These are phyloP conservation scores for Talinum fruticosum DNA, from an alignment of 148 eudicot species.

Conservation along the genomic window DNA sequence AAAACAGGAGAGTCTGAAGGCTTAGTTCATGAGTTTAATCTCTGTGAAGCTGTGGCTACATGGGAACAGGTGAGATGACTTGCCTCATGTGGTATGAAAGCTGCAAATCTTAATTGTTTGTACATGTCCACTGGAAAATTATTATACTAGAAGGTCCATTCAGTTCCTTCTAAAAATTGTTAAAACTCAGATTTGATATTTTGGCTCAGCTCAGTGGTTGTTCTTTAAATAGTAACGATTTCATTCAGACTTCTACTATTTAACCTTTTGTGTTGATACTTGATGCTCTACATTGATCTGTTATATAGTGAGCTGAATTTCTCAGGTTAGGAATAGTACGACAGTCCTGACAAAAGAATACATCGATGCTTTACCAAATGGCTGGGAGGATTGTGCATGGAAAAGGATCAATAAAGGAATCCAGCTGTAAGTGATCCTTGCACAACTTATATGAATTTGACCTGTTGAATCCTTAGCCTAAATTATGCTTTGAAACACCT, in stretches of 20 bases:
- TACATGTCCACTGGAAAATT: not conserved
- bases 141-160: not conserved
- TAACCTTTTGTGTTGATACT: conserved; percentile 4
- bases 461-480: not conserved
- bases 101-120: not conserved
- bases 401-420: conserved; percentile 89
- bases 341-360: conserved; percentile 87
- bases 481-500: not conserved
- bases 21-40: conserved; percentile 63
- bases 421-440: conserved; percentile 63
- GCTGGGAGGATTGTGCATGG: conserved; percentile 98
- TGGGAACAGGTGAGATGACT: conserved; percentile 83
- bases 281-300: conserved; percentile 43
- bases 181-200: not conserved
- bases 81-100: conserved; percentile 3
- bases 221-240: not conserved
- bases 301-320: conserved; percentile 65
- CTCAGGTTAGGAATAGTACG: conserved; percentile 91
- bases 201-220: not conserved
- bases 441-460: not conserved
- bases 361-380: conserved; percentile 88
- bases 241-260: not conserved
- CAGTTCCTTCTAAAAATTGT: not conserved
- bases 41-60: conserved; percentile 97
- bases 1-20: conserved; percentile 82